phyloP scores from a whole-genome alignment of 768 basidiomycete genomes.

The Holtermannia corniformis region DNA sequence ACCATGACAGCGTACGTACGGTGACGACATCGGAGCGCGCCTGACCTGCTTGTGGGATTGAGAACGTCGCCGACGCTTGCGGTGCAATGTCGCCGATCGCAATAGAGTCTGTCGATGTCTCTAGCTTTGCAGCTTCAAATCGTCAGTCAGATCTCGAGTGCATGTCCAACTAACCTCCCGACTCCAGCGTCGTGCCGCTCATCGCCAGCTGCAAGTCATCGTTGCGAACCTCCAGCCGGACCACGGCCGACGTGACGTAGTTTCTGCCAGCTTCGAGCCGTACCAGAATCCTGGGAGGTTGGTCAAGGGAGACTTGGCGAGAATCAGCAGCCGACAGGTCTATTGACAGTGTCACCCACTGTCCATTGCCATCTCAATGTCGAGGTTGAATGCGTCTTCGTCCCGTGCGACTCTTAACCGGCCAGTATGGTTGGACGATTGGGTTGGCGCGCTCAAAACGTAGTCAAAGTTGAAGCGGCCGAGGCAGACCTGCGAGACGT shows the following conservation, averaged over 20 bases:
- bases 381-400: neutral
- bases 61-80: conserved; percentile 16
- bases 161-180: neutral
- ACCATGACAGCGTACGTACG: too few relatives aligned
- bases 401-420: neutral
- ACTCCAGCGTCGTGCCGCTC: neutral
- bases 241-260: neutral
- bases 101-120: neutral
- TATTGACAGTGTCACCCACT: neutral
- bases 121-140: too few relatives aligned
- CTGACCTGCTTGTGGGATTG: conserved; percentile 33
- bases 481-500: neutral
- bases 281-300: neutral
- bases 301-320: neutral
- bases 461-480: neutral
- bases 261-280: neutral
- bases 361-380: neutral
- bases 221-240: neutral
- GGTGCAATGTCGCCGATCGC: conserved; percentile 11
- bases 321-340: neutral
- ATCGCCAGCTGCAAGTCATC: neutral
- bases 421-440: neutral
- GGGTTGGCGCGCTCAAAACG: neutral
- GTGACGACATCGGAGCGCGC: neutral
- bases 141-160: too few relatives aligned